These are phyloP conservation scores for Ceratocystis colombiana DNA, from an alignment of 2,329 filamentous ascomycete genomes.

Conservation along the genomic window DNA sequence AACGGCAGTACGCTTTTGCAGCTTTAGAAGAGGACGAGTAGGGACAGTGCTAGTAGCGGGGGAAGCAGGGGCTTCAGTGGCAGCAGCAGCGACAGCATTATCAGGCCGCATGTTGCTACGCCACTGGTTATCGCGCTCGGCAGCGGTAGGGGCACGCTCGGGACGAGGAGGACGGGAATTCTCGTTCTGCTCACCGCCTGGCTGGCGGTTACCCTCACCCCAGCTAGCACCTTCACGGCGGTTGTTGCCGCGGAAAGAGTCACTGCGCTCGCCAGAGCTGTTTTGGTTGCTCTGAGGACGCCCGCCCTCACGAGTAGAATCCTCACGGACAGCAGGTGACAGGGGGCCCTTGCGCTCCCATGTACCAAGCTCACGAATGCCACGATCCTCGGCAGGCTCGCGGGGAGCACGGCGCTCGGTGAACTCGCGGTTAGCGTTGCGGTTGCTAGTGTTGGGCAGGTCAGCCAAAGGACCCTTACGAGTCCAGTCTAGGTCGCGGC, in stretches of 20 bases:
- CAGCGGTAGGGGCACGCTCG: conserved; percentile 70
- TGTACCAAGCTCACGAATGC: conserved; percentile 68
- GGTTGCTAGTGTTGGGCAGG: conserved; percentile 41
- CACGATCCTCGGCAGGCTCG: conserved; percentile 57
- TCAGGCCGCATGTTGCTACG: conserved; percentile 86
- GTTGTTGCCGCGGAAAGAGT: conserved; percentile 52
- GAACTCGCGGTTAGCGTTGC: conserved; percentile 39
- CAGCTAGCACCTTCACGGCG: conserved; percentile 61
- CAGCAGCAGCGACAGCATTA: conserved; percentile 35
- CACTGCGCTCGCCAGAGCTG: conserved; percentile 42
- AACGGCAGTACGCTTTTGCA: conserved; percentile 82
- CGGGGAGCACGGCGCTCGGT: conserved; percentile 46
- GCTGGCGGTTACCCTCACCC: conserved; percentile 55
- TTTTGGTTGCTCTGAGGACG: conserved; percentile 39
- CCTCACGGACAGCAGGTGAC: conserved; percentile 53
- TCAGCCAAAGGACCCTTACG: conserved; percentile 83
- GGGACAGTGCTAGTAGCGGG: conserved; percentile 40
- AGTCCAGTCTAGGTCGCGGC: conserved; percentile 83
- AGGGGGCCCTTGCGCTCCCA: conserved; percentile 95
- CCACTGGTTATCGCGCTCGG: conserved; percentile 91
- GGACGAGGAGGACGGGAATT: conserved; percentile 70
- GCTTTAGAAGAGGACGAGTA: conserved; percentile 71
- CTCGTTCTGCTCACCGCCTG: conserved; percentile 56
- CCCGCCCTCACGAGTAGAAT: conserved; percentile 48
- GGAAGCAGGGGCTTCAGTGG: conserved; percentile 59